Evolutionary conservation across 352 stramenopile genomes (phyloP), one percentile per base, ranked within the genome.

Genomic region (Phytophthora lateralis): DNA sequence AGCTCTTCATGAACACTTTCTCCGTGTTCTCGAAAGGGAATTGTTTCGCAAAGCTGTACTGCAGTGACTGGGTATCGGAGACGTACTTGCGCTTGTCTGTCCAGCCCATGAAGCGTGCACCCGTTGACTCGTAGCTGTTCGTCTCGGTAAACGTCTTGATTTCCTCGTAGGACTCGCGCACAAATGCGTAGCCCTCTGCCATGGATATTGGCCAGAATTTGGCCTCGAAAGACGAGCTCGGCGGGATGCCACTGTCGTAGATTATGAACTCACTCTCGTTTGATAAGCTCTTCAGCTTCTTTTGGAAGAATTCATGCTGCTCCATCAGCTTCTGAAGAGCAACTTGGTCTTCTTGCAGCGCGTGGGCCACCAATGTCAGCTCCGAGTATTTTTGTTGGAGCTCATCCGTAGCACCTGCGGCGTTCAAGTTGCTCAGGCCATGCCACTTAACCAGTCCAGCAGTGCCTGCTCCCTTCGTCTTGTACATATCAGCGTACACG

Each of bases 111-210:
- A 80, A 75, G 3, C 26, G 57, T 12, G 71, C 54, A 8, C 59
- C 69, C 0, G 63, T 74, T 4, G 71, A 66, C 24, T 70, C 17
- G 21, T 52, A 74, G 9, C 62, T 55, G 8, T 52, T 54, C 11
- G 29, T 43, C 12, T 65, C 14, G 1, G 60, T 66, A 34, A 79
- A 78, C 17, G 55, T 65, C 12, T 46, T 61, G 26, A 87, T 82
- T 17, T 74, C 47, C 8, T 80, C 63, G 50, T 82, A 82, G 10
- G 77, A 73, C 29, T 84, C 71, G 6, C 75, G 75, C 11, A 87
- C 60, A 32, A 84, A 74, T 3, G 57, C 66, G 51, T 67, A 78
- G 14, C 62, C 72, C 18, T 73, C 66, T 7, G 53, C 55, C 32
- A 50, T 34, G 0, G 73, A 61, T 5, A 74, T 35, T 3, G 30